phyloP scores from a whole-genome alignment of 176 grass and related monocot species.

The Hsuehochloa calcarea region DNA sequence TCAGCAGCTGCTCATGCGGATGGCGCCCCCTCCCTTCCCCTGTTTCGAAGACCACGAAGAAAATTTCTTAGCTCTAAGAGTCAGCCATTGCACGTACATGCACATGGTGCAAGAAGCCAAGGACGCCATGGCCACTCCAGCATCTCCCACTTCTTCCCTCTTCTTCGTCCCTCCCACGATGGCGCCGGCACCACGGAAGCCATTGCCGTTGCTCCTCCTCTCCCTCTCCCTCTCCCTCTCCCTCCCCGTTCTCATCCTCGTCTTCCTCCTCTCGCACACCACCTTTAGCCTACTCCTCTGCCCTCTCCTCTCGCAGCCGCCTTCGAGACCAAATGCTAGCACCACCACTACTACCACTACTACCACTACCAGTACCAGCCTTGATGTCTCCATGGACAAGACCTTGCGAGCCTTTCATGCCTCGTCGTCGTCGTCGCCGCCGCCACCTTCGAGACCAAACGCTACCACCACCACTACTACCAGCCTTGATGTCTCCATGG shows the following conservation, averaged over 20 bases:
- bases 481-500: constrained; percentile 12
- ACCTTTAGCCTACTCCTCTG: constrained; percentile 48
- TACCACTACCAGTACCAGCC: background rate
- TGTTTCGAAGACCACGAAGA: background rate
- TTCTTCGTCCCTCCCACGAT: constrained; percentile 4
- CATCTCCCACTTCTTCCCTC: background rate
- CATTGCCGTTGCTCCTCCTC: constrained; percentile 37
- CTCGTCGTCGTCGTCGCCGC: background rate
- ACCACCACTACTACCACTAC: background rate
- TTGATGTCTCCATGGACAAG: constrained; percentile 23
- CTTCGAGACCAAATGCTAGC: constrained; percentile 15
- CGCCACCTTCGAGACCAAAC: background rate
- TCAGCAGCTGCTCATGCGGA: constrained; percentile 22
- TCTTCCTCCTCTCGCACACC: constrained; percentile 52
- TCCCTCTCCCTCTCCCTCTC: constrained; percentile 30
- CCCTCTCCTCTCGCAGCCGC: constrained; percentile 24
- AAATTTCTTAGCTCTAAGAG: background rate
- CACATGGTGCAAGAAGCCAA: background rate
- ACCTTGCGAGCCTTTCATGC: constrained; percentile 19
- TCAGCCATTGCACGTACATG: background rate
- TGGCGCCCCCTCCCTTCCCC: constrained; percentile 34
- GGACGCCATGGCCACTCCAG: constrained; percentile 19
- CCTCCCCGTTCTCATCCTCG: constrained; percentile 24
- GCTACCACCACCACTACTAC: background rate
- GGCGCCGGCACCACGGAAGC: constrained; percentile 24